Base-by-base conservation (phyloP, 2,329 filamentous ascomycete species). In the Colletotrichum cuscutae region DNA sequence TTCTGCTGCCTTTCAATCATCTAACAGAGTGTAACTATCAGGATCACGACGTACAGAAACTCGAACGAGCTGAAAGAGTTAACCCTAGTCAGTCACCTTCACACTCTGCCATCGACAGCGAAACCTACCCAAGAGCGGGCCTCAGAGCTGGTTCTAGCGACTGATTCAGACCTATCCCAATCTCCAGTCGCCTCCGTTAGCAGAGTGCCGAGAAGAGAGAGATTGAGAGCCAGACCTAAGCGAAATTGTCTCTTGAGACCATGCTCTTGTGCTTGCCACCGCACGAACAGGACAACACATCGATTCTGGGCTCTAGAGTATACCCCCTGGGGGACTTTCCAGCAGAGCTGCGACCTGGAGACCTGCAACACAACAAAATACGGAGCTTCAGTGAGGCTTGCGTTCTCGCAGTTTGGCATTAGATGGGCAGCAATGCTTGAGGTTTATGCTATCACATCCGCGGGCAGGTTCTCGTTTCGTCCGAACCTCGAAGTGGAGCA, bases 291-390 rank as follows among this genome's bases (percentile, higher is more conserved):
- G 8, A 49, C 58, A 1, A 46, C 19, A 13, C 24, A 64, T 8
- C 68, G 68, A 1, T 68, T 68, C 4, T 71, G 68, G 68, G 57
- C 68, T 8, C 30, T 71, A 22, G 68, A 71, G n/a, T 68, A 68
- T 37, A 62, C 49, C 1, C 35, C 35, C 5, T 15, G 24, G 5
- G 30, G 24, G 0, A 0, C 35, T 26, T 22, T 57, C 0, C 22
- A 28, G 37, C 19, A 63, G 4, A 53, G 56, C 1, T 71, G 68
- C 24, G 52, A 71, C 7, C 7, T 24, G 9, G 6, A n/a, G 6
- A 35, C 35, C 2, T 71, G 68, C 4, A 35, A 62, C 5, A 5
- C 49, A 3, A 8, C 49, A 4, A 62, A 24, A 19, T 68, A 49
- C n/a, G 68, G 68, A 0, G 64, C 15, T 2, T 12, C 9, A 0